These are phyloP conservation scores for Coniochaeta sp. DNA, from an alignment of 2,329 filamentous ascomycete species.

Conservation along the genomic window DNA sequence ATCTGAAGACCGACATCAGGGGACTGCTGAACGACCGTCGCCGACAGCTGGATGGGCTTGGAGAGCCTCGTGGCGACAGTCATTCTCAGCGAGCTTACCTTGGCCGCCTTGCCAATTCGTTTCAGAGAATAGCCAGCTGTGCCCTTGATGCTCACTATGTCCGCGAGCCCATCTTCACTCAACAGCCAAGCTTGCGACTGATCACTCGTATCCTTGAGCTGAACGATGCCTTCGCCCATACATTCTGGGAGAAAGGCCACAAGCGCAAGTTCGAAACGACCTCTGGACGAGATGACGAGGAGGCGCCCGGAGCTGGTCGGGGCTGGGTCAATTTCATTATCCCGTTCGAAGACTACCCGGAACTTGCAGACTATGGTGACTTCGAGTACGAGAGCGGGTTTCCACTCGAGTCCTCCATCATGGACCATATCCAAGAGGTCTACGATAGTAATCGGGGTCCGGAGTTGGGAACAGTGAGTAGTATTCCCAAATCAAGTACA, in stretches of 20 bases:
- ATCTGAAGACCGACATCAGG: constrained; percentile 22
- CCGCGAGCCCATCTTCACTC: constrained; percentile 20
- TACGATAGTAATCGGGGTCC: constrained; percentile 42
- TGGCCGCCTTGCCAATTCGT: constrained; percentile 23
- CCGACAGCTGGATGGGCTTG: constrained; percentile 19
- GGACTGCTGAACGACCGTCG: constrained; percentile 2
- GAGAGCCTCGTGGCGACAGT: constrained; percentile 18
- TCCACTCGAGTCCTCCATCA: constrained; percentile 23
- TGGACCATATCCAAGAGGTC: constrained; percentile 33
- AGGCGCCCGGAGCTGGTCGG: constrained; percentile 13
- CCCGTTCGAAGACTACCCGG: constrained; percentile 6
- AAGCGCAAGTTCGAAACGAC: constrained; percentile 11
- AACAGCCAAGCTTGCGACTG: constrained; percentile 20
- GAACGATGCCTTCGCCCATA: constrained; percentile 26
- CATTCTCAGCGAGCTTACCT: constrained; percentile 28
- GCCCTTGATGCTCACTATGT: constrained; percentile 29
- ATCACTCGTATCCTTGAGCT: constrained; percentile 30
- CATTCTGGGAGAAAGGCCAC: constrained; percentile 22
- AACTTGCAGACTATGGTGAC: constrained; percentile 21
- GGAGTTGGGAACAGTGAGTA: constrained; percentile 46
- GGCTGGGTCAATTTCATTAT: constrained; percentile 2
- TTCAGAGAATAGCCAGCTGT: constrained; percentile 18
- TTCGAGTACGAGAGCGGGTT: constrained; percentile 12
- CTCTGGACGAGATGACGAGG: not conserved
- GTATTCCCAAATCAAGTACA: constrained; percentile 27